Evolutionary conservation across 2,329 filamentous ascomycete species (phyloP).

Genomic region (Colletotrichum lindemuthianum): DNA sequence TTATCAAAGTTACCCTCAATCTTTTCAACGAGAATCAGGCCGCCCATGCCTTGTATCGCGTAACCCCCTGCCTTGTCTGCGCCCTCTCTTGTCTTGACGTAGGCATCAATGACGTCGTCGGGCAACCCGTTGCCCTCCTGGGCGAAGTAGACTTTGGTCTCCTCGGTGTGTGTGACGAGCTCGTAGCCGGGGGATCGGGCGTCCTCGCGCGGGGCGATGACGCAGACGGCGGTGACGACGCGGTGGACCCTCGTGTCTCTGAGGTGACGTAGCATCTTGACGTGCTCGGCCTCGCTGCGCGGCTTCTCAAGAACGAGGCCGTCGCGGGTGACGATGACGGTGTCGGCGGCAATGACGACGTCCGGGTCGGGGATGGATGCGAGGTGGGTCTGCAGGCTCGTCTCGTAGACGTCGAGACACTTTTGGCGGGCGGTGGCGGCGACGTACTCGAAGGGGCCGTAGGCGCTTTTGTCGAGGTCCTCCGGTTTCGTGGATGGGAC

Average conservation of each 20-base stretch:
- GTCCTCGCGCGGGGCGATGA: slow-evolving; percentile 84
- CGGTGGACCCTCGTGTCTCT: slow-evolving; percentile 82
- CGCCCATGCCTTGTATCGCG: slow-evolving; percentile 88
- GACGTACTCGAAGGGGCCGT: slow-evolving; percentile 91
- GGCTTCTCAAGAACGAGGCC: slow-evolving; percentile 94
- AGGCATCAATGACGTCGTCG: slow-evolving; percentile 84
- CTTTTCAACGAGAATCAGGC: slow-evolving; percentile 85
- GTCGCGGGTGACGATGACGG: slow-evolving; percentile 80
- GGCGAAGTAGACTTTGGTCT: slow-evolving; percentile 92
- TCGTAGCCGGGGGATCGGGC: slow-evolving; percentile 87
- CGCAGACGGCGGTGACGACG: slow-evolving; percentile 86
- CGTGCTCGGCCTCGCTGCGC: slow-evolving; percentile 80
- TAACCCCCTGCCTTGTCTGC: slow-evolving; percentile 97
- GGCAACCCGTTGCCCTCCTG: slow-evolving; percentile 63
- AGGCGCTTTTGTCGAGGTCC: slow-evolving; percentile 78
- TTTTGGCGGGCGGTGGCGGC: slow-evolving; percentile 87
- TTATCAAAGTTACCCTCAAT: slow-evolving; percentile 94
- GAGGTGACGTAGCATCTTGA: slow-evolving; percentile 83
- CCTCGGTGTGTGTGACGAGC: slow-evolving; percentile 83
- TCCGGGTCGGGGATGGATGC: slow-evolving; percentile 73
- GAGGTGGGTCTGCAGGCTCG: slow-evolving; percentile 54
- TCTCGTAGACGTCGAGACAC: slow-evolving; percentile 75
- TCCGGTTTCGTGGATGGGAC: slow-evolving; percentile 85
- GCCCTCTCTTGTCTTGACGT: slow-evolving; percentile 87
- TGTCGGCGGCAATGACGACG: slow-evolving; percentile 90